Evolutionary conservation across 2,329 filamentous ascomycete species (phyloP), one percentile per base, ranked within the genome.

Genomic region (Botryotinia globosa): DNA sequence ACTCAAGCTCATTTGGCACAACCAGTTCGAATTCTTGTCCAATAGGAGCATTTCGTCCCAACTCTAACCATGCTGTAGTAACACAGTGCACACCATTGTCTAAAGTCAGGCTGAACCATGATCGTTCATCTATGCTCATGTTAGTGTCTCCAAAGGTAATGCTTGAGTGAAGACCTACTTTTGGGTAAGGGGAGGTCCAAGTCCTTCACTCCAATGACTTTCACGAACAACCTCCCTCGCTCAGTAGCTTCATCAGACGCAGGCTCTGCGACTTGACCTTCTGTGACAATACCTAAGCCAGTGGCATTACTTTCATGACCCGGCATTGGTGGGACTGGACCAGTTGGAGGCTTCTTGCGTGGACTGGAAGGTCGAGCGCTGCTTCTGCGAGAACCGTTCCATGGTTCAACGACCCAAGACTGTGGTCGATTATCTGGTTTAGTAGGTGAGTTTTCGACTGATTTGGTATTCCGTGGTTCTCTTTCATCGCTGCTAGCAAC

Each of bases 51-150:
- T 92, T 95, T 77, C 92, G 92, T 32, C 94, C 94, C 74, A 99
- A 86, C 82, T 99, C 96, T 14, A 98, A 86, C 93, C 94, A 98
- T 0, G 94, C 91, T 5, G 96, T 99, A 0, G 96, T 99, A 25
- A 99, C 96, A 79, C 96, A 99, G 81, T 99, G 96, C 1, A 99
- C 89, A 39, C 96, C 96, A 76, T 99, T 99, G 82, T 99, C 96
- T n/a, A 99, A 87, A 0, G 96, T 99, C 18, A 99, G 87, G 78
- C 95, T 94, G 84, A 99, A 99, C 88, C 93, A 96, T 4, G 93
- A 93, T 71, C 93, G 91, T 83, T 98, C 94, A 79, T 92, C 93
- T 96, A 63, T 42, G 5, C 54, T 34, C 6, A 51, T 39, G 76
- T 83, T 78, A 83, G 79, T 58, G 2, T 32, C 39, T 10, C 16